Conservation (phyloP, 352 stramenopile genomes). For the Saprolegnia parasitica region DNA sequence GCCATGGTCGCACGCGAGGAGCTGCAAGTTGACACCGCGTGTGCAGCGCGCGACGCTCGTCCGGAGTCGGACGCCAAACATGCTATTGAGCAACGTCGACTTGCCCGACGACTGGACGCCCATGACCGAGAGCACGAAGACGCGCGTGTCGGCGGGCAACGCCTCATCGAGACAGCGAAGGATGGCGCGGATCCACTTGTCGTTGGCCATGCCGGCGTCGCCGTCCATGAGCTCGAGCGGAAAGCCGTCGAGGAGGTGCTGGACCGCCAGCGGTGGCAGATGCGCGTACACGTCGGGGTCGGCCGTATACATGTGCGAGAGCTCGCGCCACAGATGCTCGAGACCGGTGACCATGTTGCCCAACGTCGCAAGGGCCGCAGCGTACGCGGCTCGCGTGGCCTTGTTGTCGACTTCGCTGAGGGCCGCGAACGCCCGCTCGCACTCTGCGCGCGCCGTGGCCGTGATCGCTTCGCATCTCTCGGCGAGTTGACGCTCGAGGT, state of each 20-base stretch:
- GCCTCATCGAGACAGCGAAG: background rate
- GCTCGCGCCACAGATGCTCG: background rate
- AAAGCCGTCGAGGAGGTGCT: background rate
- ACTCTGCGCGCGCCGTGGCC: background rate
- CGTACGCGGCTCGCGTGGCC: background rate
- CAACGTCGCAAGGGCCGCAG: background rate
- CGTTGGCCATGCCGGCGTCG: background rate
- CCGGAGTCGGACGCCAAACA: slow-evolving; percentile 4
- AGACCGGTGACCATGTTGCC: background rate
- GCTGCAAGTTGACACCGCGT: background rate
- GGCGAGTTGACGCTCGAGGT: background rate
- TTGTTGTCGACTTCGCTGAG: background rate
- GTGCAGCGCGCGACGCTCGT: slow-evolving; percentile 3
- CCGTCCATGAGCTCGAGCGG: slow-evolving; percentile 2
- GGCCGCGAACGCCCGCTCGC: background rate
- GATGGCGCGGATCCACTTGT: background rate
- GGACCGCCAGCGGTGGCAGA: background rate
- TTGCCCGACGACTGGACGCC: slow-evolving; percentile 6
- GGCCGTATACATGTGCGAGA: background rate
- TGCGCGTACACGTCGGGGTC: background rate
- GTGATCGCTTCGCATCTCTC: background rate
- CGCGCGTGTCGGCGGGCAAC: background rate
- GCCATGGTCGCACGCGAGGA: background rate
- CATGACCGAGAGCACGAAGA: background rate
- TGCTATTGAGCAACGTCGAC: background rate